Evolutionary conservation across 345 rosid species (phyloP), one percentile per base, ranked within the genome.

Genomic region (Melaleuca quinquenervia): DNA sequence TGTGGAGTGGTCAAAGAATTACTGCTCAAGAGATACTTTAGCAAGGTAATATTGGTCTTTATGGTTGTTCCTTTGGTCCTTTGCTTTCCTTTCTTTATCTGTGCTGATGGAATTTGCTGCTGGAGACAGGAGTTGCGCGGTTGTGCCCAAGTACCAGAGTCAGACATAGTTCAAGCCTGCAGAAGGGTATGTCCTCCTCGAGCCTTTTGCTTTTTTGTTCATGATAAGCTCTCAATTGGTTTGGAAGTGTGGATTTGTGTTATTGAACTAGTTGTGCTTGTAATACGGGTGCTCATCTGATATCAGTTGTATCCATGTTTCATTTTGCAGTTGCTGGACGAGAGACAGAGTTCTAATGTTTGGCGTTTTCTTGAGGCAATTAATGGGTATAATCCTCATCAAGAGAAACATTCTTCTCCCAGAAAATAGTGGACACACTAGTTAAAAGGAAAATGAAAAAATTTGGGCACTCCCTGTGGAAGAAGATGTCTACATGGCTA

Each of bases 281-380:
- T 70, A 32, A 7, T 53, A 53, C 3, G 24, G 18, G 50, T 51
- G 84, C 41, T 32, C 2, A 4, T 82, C 58, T 82, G 58, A 82
- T 50, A 32, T 26, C 84, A 50, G 11, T 27, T 18, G 52, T 21
- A 18, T 52, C 48, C 82, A 50, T 89, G 84, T 87, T 87, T 84
- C 82, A 82, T 55, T 87, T 83, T 87, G 62, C 93, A 97, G 99
- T 90, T 92, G 82, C 95, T 97, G 86, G 95, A 94, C 62, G 98
- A 96, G 85, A 93, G 97, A 90, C 95, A 96, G 89, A 92, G 97
- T 88, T 83, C 89, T 86, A 96, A 94, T 26, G 91, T 97, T 29
- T 95, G 98, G 98, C 93, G 91, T 64, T 96, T 91, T 88, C 97
- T 96, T 26, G 97, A 97, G 90, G 99, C 98, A 85, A 93, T 96